Evolutionary conservation across 768 basidiomycete genomes (phyloP), one percentile per base, ranked within the genome.

Genomic region (Boletus fagicola): DNA sequence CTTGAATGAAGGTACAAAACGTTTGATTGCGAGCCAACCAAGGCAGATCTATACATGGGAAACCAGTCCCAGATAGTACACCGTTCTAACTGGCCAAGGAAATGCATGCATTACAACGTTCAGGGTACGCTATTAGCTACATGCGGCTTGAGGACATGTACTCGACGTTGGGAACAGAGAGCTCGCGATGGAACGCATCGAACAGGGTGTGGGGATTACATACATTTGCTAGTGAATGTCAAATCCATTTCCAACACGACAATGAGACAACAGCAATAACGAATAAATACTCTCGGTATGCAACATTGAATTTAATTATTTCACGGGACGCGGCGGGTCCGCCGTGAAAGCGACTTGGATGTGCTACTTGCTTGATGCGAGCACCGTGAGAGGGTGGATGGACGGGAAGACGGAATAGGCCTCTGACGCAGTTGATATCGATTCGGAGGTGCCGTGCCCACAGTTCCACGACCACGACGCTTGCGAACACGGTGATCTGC

Each of bases 221-320:
- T 45, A 35, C 54, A 47, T 18, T 48, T 58, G 46, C 53, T 42
- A 58, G 36, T 28, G 35, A 58, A 33, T 44, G 33, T 49, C 52
- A 36, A 54, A 50, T 56, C 57, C 59, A 33, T 49, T 56, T 53
- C 39, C 43, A 39, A 51, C 51, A 52, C 57, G 26, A 54, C 47
- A 57, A 50, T 53, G 55, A 65, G 42, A 71, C 70, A 71, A 74
- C 71, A 72, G 68, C 68, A 74, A 74, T 74, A 74, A 64, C 48
- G 55, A 72, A 72, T 70, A 72, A 70, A 70, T 70, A 69, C 22
- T 58, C 51, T 45, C n/a, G 5, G 40, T 54, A 51, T 44, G 36
- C 43, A 46, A 42, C 49, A 52, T 52, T n/a, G 45, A 45, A 12
- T 24, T 39, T 38, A 40, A 24, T 47, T 22, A 36, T 36, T 44